phyloP scores from a whole-genome alignment of 352 stramenopile genomes.

The Phytophthora cryptogea region DNA sequence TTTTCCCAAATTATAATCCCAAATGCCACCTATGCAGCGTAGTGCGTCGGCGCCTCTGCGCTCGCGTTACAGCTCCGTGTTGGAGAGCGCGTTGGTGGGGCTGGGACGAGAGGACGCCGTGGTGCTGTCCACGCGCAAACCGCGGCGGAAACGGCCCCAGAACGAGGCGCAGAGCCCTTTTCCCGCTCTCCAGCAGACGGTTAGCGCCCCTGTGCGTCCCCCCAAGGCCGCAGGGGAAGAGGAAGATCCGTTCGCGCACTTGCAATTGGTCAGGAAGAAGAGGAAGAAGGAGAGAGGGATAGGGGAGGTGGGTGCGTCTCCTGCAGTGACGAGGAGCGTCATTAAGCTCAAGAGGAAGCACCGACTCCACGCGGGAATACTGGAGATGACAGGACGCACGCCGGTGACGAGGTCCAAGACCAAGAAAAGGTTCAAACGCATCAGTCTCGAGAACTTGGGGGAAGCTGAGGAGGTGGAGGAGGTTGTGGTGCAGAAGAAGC shows the following conservation, averaged over 20 bases:
- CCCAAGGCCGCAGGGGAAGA: conserved; percentile 11
- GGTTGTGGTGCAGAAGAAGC: conserved; percentile 43
- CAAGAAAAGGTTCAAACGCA: conserved; percentile 33
- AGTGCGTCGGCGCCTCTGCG: conserved; percentile 24
- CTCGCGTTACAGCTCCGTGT: conserved; percentile 34
- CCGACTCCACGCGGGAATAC: conserved; percentile 11
- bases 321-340: conserved; percentile 15
- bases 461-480: conserved; percentile 25
- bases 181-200: neutral
- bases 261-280: conserved; percentile 26
- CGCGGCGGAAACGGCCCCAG: conserved; percentile 20
- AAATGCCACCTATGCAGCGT: conserved; percentile 1
- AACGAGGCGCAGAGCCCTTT: conserved; percentile 9
- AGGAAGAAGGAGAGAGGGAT: conserved; percentile 5
- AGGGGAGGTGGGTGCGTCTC: conserved; percentile 3
- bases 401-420: conserved; percentile 30
- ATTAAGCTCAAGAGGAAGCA: conserved; percentile 17
- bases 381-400: conserved; percentile 24
- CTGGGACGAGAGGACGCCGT: conserved; percentile 34
- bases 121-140: conserved; percentile 34
- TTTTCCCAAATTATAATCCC: neutral
- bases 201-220: conserved; percentile 8
- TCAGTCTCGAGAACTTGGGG: conserved; percentile 25
- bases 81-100: conserved; percentile 39
- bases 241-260: conserved; percentile 27